These are phyloP conservation scores for Somion occarium DNA, from an alignment of 1,284 basidiomycete species.

Conservation along the genomic window DNA sequence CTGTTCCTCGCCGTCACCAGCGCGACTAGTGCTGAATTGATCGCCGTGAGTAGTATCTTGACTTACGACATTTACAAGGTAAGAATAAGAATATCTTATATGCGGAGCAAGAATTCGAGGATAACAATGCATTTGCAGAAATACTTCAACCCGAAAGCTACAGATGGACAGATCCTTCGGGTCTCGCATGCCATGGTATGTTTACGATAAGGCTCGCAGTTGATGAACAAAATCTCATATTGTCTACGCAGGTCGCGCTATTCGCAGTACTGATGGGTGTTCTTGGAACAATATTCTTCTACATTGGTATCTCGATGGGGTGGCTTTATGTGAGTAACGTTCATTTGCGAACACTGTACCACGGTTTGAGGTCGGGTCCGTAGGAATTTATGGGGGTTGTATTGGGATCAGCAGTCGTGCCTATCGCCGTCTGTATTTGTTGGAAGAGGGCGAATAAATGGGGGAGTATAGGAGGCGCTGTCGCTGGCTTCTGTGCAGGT, in stretches of 20 bases:
- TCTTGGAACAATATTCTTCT: constrained; percentile 83
- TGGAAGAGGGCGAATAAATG: constrained; percentile 83
- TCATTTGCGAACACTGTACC: background rate
- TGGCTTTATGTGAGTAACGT: constrained; percentile 68
- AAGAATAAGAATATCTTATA: too few species aligned
- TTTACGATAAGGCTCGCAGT: background rate
- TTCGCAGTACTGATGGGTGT: constrained; percentile 80
- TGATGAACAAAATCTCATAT: background rate
- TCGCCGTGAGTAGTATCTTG: constrained; percentile 77
- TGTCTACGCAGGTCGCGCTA: constrained; percentile 46
- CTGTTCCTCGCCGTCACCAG: constrained; percentile 85
- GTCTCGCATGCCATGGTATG: constrained; percentile 41
- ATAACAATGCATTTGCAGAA: too few species aligned
- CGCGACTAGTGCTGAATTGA: constrained; percentile 85
- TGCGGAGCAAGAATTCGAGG: too few species aligned
- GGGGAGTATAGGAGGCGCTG: constrained; percentile 70
- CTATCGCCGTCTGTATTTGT: constrained; percentile 79
- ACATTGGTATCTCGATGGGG: constrained; percentile 87
- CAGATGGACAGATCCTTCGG: constrained; percentile 52
- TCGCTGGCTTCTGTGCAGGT: constrained; percentile 69
- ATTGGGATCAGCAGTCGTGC: constrained; percentile 82
- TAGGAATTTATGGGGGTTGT: constrained; percentile 82
- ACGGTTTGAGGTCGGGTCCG: too few species aligned
- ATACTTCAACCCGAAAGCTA: constrained; percentile 57
- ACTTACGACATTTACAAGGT: constrained; percentile 76